Conservation (phyloP, 2,329 filamentous ascomycete species). For the Phaeosphaeriaceae sp. region DNA sequence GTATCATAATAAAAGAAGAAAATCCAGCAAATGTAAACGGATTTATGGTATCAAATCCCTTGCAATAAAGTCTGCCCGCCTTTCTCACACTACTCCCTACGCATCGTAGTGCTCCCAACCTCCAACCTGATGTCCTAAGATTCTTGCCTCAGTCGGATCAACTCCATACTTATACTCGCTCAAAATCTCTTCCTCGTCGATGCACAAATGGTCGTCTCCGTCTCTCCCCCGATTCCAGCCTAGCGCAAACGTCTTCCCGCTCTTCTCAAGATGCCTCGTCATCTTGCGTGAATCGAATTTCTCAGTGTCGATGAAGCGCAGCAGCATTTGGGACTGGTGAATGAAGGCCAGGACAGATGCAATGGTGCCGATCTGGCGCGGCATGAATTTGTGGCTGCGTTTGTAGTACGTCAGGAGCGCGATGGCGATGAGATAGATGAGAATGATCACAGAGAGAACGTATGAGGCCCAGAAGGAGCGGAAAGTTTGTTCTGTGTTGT, state of each 20-base stretch:
- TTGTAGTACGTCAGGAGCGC: conserved; percentile 66
- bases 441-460: conserved; percentile 65
- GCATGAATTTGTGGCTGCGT: conserved; percentile 73
- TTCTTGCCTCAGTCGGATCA: conserved; percentile 43
- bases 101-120: conserved; percentile 36
- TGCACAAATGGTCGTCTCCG: conserved; percentile 74
- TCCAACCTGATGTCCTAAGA: conserved; percentile 39
- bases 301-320: conserved; percentile 74
- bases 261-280: conserved; percentile 63
- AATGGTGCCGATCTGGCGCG: conserved; percentile 79
- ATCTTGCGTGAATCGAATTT: conserved; percentile 67
- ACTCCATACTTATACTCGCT: conserved; percentile 69
- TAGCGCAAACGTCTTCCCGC: conserved; percentile 74
- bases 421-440: conserved; percentile 68
- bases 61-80: too few relatives aligned
- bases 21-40: background rate
- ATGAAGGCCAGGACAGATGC: conserved; percentile 78
- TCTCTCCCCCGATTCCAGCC: conserved; percentile 80
- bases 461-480: conserved; percentile 72
- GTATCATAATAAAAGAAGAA: conserved; percentile 3
- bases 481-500: conserved; percentile 52
- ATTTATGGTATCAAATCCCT: too few relatives aligned
- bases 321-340: conserved; percentile 80
- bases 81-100: too few relatives aligned
- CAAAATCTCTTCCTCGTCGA: conserved; percentile 76